Evolutionary conservation across 2,329 filamentous ascomycete genomes (phyloP).

Genomic region (Daldinia sp.): DNA sequence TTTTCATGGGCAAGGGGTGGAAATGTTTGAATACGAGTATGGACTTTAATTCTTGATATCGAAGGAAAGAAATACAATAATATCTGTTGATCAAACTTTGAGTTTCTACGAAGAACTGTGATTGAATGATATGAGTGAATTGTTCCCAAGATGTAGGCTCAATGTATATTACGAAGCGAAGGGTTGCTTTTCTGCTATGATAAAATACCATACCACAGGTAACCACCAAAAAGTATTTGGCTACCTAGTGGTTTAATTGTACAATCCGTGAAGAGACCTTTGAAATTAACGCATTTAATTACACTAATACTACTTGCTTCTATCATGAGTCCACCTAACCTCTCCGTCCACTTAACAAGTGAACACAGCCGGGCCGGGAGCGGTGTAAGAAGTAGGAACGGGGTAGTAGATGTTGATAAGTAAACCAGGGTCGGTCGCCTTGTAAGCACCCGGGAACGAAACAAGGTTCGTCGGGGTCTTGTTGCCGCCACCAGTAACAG

Average conservation of each 20-base stretch:
- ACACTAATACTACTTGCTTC: background rate
- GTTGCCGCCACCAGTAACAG: conserved; percentile 54
- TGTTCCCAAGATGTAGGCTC: too few relatives aligned
- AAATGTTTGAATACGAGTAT: conserved; percentile 17
- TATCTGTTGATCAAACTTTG: background rate
- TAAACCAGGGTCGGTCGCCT: conserved; percentile 52
- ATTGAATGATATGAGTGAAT: background rate
- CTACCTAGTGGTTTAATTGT: background rate
- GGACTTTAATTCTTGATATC: conserved; percentile 28
- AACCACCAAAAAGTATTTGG: background rate
- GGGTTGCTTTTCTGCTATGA: background rate
- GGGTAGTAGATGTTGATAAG: conserved; percentile 56
- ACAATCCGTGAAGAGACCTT: background rate
- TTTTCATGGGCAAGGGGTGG: background rate
- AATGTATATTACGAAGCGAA: too few relatives aligned
- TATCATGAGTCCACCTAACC: background rate
- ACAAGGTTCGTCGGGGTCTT: conserved; percentile 50
- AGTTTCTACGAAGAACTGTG: background rate
- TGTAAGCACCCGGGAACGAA: conserved; percentile 54
- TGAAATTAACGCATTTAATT: background rate
- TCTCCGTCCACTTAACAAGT: conserved; percentile 37
- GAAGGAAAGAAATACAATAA: conserved; percentile 23
- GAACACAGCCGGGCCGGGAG: conserved; percentile 43
- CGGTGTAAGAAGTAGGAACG: conserved; percentile 50
- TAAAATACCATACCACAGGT: too few relatives aligned